A percentile compares a stretch with the other conserved stretches of the same genome.
phyloP scores from a whole-genome alignment of 2,329 filamentous ascomycete genomes.

The Blumeria hordei region DNA sequence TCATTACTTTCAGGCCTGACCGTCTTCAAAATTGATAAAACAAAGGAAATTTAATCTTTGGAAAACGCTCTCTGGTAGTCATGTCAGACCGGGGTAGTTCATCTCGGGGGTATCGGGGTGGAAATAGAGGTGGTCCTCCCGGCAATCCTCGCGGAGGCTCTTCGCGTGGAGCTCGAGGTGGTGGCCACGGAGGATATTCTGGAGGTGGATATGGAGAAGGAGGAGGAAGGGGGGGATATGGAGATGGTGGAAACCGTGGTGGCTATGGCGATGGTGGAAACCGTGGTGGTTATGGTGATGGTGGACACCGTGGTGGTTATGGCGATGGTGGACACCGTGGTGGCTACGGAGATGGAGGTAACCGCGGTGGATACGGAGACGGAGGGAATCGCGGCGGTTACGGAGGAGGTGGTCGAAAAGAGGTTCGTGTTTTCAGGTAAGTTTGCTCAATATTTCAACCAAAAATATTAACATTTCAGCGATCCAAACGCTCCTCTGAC shows the following conservation, averaged over 20 bases:
- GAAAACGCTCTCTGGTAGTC: no score
- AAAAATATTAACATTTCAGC: slow-evolving; percentile 2
- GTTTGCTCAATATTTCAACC: slow-evolving; percentile 1
- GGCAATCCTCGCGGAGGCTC: not conserved
- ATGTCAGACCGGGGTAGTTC: no score
- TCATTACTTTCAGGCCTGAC: no score
- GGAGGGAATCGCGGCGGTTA: slow-evolving; percentile 13
- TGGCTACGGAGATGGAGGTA: slow-evolving; percentile 4
- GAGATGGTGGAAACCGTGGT: not conserved
- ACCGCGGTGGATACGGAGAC: slow-evolving; percentile 13
- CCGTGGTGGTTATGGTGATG: slow-evolving; percentile 2
- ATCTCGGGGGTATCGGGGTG: no score
- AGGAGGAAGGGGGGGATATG: not conserved
- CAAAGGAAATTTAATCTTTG: no score
- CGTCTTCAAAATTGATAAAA: no score
- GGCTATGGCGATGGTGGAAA: not conserved
- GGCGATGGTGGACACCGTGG: slow-evolving; percentile 12
- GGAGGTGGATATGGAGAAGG: not conserved
- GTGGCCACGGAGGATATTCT: not conserved
- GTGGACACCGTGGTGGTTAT: slow-evolving; percentile 6
- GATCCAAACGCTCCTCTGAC: slow-evolving; percentile 8
- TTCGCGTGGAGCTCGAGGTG: not conserved
- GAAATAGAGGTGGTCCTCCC: not conserved
- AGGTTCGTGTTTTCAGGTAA: slow-evolving; percentile 10
- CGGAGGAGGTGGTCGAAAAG: slow-evolving; percentile 9